Evolutionary conservation across 2,329 filamentous ascomycete species (phyloP).

Genomic region (Neoarthrinium moseri): DNA sequence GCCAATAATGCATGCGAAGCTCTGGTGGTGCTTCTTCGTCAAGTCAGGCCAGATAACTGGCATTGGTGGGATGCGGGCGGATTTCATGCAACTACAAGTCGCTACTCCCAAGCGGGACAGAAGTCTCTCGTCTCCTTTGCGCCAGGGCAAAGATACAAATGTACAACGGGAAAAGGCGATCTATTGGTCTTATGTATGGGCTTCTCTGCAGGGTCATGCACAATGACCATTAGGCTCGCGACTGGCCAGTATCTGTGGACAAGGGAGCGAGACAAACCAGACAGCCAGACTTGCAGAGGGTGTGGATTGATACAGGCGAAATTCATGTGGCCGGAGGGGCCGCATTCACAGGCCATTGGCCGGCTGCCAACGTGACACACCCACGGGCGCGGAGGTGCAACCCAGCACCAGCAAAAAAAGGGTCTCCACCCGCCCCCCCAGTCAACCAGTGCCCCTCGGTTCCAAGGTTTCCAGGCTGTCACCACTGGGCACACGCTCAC

Average conservation of each 20-base stretch:
- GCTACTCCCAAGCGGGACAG: not conserved
- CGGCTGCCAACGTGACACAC: slow-evolving; percentile 3
- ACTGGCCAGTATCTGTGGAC: slow-evolving; percentile 7
- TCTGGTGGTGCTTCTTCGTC: not conserved
- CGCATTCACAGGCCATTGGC: slow-evolving; percentile 9
- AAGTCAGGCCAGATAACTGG: not conserved
- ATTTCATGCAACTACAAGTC: not conserved
- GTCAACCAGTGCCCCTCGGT: not conserved
- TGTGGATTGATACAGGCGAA: slow-evolving; percentile 12
- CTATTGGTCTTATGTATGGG: slow-evolving; percentile 15
- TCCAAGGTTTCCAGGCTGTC: not conserved
- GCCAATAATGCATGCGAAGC: slow-evolving; percentile 1
- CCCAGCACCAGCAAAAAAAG: not conserved
- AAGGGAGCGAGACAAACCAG: slow-evolving; percentile 3
- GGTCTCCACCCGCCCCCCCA: not conserved
- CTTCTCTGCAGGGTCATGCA: slow-evolving; percentile 15
- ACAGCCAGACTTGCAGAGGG: slow-evolving; percentile 10
- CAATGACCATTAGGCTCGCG: slow-evolving; percentile 11
- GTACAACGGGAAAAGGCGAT: slow-evolving; percentile 7
- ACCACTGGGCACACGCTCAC: not conserved
- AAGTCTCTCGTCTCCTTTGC: slow-evolving; percentile 7
- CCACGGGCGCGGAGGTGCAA: not conserved
- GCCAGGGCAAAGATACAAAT: slow-evolving; percentile 7
- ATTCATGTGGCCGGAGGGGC: slow-evolving; percentile 11
- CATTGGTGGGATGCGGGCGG: slow-evolving; percentile 1